Evolutionary conservation across 2,329 filamentous ascomycete species (phyloP).

Genomic region (Epichloe elymi): DNA sequence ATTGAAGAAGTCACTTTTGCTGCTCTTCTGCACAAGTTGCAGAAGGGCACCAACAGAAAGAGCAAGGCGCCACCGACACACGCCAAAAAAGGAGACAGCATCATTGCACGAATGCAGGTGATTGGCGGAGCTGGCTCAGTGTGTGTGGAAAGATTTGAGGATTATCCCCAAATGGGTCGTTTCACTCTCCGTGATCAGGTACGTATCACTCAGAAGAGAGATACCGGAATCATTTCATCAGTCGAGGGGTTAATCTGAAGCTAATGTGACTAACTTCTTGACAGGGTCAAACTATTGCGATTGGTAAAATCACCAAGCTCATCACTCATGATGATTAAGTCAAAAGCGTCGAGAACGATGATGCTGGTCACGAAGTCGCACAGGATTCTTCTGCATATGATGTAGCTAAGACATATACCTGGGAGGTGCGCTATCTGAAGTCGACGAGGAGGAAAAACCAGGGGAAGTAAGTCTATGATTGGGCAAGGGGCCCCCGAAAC

Average conservation of each 20-base stretch:
- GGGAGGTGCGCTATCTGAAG: neutral
- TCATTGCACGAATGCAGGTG: conserved; percentile 84
- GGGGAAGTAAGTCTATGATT: neutral
- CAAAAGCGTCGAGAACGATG: neutral
- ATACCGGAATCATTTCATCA: neutral
- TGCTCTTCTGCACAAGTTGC: conserved; percentile 78
- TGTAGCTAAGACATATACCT: neutral
- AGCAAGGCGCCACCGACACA: conserved; percentile 89
- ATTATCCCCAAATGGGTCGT: conserved; percentile 86
- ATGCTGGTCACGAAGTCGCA: neutral
- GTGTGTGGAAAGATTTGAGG: conserved; percentile 88
- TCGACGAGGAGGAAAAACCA: neutral
- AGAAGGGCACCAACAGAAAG: conserved; percentile 87
- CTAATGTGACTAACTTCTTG: neutral
- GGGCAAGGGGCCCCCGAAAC: neutral
- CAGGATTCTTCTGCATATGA: neutral
- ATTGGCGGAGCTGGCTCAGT: conserved; percentile 75
- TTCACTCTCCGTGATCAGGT: conserved; percentile 86
- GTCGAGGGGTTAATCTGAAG: neutral
- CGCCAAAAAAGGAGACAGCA: conserved; percentile 68
- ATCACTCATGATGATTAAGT: conserved; percentile 24
- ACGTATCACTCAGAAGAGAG: conserved; percentile 16
- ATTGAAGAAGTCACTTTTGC: conserved; percentile 95
- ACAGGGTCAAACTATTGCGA: conserved; percentile 96
- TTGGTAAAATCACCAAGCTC: conserved; percentile 96